phyloP scores from a whole-genome alignment of 2,329 filamentous ascomycete species.

The Fusarium aywerte region DNA sequence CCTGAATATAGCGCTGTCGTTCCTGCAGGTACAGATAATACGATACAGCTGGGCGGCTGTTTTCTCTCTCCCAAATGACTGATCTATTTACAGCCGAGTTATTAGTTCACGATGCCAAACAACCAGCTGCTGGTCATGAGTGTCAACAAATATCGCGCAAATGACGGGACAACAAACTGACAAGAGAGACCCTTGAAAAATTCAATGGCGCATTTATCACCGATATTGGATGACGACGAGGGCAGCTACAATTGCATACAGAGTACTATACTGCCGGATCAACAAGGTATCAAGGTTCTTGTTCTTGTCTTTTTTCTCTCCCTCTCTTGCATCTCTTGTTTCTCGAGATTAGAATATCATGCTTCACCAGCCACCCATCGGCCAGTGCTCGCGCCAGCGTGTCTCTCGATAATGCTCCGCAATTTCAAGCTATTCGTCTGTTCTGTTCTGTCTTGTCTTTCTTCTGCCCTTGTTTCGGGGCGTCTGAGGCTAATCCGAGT shows the following conservation, averaged over 20 bases:
- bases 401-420: conserved; percentile 12
- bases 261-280: neutral
- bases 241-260: neutral
- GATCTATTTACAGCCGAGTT: conserved; percentile 5
- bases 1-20: conserved; percentile 45
- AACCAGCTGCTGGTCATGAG: conserved; percentile 2
- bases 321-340: conserved; percentile 8
- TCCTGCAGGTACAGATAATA: conserved; percentile 46
- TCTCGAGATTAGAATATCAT: conserved; percentile 35
- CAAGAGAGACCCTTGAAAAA: neutral
- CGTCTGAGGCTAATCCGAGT: conserved; percentile 30
- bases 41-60: too few relatives aligned
- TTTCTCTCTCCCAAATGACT: neutral
- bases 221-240: conserved; percentile 9
- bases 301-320: neutral
- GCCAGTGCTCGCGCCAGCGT: conserved; percentile 32
- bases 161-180: conserved; percentile 2
- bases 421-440: neutral
- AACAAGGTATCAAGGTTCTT: conserved; percentile 9
- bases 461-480: conserved; percentile 24
- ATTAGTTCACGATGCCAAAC: neutral
- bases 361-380: conserved; percentile 27
- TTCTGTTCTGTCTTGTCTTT: neutral
- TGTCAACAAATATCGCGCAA: conserved; percentile 18
- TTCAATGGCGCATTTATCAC: conserved; percentile 6